Evolutionary conservation across 2,329 filamentous ascomycete species (phyloP).

Genomic region (Macrophomina tecta): DNA sequence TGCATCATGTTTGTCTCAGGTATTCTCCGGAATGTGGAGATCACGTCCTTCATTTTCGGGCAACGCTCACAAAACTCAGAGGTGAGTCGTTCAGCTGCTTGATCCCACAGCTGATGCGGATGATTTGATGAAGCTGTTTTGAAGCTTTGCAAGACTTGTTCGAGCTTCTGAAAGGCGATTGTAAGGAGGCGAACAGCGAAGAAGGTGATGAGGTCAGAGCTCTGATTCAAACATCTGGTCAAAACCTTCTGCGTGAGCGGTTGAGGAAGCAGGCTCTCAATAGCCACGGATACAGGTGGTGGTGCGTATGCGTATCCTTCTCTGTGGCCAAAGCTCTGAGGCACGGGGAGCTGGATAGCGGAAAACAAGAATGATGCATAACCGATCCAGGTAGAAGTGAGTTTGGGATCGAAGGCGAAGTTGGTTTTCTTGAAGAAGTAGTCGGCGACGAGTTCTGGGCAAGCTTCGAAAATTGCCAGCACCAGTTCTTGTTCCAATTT

Average conservation of each 20-base stretch:
- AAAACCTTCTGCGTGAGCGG: conserved; percentile 82
- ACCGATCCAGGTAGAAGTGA: conserved; percentile 92
- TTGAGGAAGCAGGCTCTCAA: conserved; percentile 86
- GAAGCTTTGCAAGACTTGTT: conserved; percentile 67
- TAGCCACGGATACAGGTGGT: conserved; percentile 76
- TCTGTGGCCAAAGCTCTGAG: conserved; percentile 71
- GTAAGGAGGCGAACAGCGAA: conserved; percentile 83
- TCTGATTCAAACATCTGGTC: conserved; percentile 77
- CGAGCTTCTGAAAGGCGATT: conserved; percentile 79
- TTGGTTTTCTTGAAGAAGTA: conserved; percentile 80
- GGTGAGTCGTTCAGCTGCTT: conserved; percentile 70
- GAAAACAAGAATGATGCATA: conserved; percentile 89
- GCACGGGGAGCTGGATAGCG: conserved; percentile 75
- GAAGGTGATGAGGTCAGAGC: conserved; percentile 79
- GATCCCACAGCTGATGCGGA: conserved; percentile 66
- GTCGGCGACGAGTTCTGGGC: conserved; percentile 84
- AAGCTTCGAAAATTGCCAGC: conserved; percentile 76
- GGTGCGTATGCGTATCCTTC: conserved; percentile 69
- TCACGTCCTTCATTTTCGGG: conserved; percentile 81
- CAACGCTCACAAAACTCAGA: conserved; percentile 79
- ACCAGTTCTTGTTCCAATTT: conserved; percentile 81
- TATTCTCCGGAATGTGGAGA: conserved; percentile 74
- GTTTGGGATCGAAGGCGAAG: conserved; percentile 88
- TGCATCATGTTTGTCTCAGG: conserved; percentile 71
- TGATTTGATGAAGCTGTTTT: conserved; percentile 49